Conservation (phyloP, 805 yeast species). For the Peterozyma xylosa region DNA sequence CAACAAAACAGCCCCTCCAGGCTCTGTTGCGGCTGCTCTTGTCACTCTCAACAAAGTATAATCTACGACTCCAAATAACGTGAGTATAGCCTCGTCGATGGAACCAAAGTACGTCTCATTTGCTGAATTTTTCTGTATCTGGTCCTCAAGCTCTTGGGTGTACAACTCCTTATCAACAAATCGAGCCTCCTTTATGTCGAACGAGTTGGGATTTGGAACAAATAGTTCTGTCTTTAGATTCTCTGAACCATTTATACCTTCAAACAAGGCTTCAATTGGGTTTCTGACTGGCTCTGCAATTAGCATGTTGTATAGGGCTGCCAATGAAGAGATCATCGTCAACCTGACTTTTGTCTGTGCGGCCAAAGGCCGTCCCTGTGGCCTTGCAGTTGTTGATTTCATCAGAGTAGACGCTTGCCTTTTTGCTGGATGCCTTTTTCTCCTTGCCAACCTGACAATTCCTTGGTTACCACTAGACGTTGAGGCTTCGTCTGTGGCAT, state of each 20-base stretch:
- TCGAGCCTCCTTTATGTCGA: background rate
- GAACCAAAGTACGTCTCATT: constrained; percentile 31
- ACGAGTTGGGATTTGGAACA: background rate
- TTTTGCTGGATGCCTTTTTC: constrained; percentile 14
- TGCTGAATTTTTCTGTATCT: constrained; percentile 11
- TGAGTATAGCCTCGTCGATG: constrained; percentile 37
- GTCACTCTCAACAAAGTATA: constrained; percentile 45
- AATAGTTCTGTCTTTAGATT: background rate
- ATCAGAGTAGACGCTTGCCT: constrained; percentile 6
- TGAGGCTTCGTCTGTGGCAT: too few relatives aligned
- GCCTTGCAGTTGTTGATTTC: constrained; percentile 13
- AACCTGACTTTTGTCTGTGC: constrained; percentile 43
- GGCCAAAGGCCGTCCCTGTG: constrained; percentile 36
- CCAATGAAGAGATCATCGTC: constrained; percentile 36
- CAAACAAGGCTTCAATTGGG: constrained; percentile 15
- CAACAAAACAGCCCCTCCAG: constrained; percentile 42
- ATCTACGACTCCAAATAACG: constrained; percentile 31
- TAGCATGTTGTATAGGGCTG: constrained; percentile 34
- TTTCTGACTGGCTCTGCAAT: constrained; percentile 21
- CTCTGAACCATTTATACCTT: constrained; percentile 2
- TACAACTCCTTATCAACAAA: background rate
- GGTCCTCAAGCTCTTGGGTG: background rate
- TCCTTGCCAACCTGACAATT: constrained; percentile 17
- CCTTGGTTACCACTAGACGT: too few relatives aligned
- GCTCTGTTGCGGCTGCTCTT: constrained; percentile 44